Conservation (phyloP, 495 filamentous ascomycete genomes). For the Staphylotrichum longicolle region DNA sequence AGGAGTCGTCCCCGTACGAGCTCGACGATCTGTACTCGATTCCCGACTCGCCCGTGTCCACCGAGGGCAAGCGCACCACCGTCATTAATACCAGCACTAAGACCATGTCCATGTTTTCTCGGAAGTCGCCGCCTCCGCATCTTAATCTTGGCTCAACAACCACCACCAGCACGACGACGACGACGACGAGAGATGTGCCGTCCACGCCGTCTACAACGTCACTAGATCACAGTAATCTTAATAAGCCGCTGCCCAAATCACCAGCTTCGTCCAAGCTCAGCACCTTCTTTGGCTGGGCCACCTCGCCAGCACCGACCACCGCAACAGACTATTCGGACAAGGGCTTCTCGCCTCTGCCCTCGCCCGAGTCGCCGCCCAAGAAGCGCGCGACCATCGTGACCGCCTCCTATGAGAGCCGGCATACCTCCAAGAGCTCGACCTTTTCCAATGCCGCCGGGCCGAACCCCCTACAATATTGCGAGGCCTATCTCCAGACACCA, state of each 20-base stretch:
- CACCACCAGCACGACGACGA: too few species aligned
- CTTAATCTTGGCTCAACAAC: conserved; percentile 36
- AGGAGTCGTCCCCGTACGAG: conserved; percentile 32
- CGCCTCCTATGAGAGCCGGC: conserved; percentile 40
- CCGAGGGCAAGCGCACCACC: conserved; percentile 25
- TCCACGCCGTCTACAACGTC: conserved; percentile 23
- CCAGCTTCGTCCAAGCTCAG: conserved; percentile 52
- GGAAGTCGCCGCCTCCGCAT: conserved; percentile 51
- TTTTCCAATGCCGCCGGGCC: conserved; percentile 35
- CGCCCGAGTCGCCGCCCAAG: conserved; percentile 37
- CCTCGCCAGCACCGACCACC: conserved; percentile 42
- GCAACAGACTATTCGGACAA: conserved; percentile 49
- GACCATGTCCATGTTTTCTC: conserved; percentile 45
- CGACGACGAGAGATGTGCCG: conserved; percentile 33
- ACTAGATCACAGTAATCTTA: conserved; percentile 35
- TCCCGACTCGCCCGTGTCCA: conserved; percentile 27
- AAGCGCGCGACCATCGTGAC: conserved; percentile 35
- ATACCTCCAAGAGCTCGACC: conserved; percentile 34
- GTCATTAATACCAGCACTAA: conserved; percentile 36
- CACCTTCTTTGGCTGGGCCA: conserved; percentile 53
- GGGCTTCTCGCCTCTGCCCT: conserved; percentile 50
- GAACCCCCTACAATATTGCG: conserved; percentile 42
- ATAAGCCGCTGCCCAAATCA: conserved; percentile 54
- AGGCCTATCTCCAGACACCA: conserved; percentile 49
- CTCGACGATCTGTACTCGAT: conserved; percentile 35